Base-by-base conservation (phyloP, 2,329 filamentous ascomycete genomes). In the Phialocephala subalpina region DNA sequence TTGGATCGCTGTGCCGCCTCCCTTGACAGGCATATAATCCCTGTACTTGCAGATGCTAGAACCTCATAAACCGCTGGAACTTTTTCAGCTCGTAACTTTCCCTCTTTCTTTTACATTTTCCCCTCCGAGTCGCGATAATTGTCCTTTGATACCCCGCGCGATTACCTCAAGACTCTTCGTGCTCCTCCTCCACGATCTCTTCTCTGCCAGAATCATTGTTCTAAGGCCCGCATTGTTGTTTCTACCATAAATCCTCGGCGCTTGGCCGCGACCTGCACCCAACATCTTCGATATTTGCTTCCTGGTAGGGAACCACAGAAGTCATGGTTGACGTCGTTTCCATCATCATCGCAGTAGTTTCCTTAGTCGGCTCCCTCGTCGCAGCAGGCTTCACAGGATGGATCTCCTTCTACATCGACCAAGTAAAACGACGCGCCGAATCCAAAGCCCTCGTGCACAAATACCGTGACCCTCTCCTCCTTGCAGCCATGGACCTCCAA, bases 391-490 rank as follows among this genome's bases (percentile, higher is more conserved):
- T 73, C 64, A 71, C 72, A 11, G 72, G 72, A 55, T 73, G 72
- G 72, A 69, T 73, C 27, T 71, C 70, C 49, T 73, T 67, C 58
- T 73, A 73, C 47, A 63, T 73, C 38, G 72, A 73, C 49, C 69
- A 73, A 62, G 67, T 67, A 42, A 72, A 69, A 65, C 69, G 67
- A 22, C 69, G 69, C 4, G 61, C 67, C 40, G 72, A 69, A 56
- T 65, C 72, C 20, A 73, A 71, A 62, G 67, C 67, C 20, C 45
- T 73, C 7, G 67, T 73, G 12, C 71, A 70, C 56, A 73, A 73
- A 70, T 73, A 73, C 55, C 62, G 71, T 60, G 72, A 73, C 55
- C 72, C 72, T 56, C 66, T 73, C 20, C 67, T 66, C 33, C 64
- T 73, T 18, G 72, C 72, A 2, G 67, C 70, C 7, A 70, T 55